phyloP scores from a whole-genome alignment of 2,329 filamentous ascomycete species.

The Hymenoscyphus occultus region DNA sequence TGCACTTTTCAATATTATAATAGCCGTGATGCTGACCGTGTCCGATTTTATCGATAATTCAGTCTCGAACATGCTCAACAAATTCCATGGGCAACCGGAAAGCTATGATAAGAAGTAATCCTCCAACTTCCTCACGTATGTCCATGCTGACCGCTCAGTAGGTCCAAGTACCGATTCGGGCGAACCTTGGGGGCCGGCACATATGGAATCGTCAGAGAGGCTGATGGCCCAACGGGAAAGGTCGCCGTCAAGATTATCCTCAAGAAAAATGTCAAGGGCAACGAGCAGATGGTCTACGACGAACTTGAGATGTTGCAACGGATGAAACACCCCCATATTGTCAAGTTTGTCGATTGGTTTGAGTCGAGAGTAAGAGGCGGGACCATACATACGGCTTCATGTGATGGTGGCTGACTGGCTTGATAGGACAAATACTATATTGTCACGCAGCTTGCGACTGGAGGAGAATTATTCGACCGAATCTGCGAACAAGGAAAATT shows the following conservation, averaged over 20 bases:
- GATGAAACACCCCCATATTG: conserved; percentile 91
- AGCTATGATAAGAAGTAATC: conserved; percentile 97
- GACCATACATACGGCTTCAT: not conserved
- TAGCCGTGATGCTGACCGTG: conserved; percentile 15
- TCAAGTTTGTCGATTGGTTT: conserved; percentile 98
- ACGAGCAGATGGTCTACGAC: conserved; percentile 98
- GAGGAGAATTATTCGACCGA: conserved; percentile 94
- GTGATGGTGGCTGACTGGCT: conserved; percentile 9
- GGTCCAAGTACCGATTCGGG: conserved; percentile 86
- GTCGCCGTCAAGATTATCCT: conserved; percentile 98
- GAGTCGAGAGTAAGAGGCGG: conserved; percentile 75
- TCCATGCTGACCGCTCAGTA: conserved; percentile 39
- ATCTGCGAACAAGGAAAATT: conserved; percentile 98
- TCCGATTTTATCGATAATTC: conserved; percentile 16
- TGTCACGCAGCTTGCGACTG: conserved; percentile 91
- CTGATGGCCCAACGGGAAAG: conserved; percentile 78
- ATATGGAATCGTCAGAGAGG: conserved; percentile 97
- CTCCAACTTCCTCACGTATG: conserved; percentile 11
- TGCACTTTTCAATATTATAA: conserved; percentile 11
- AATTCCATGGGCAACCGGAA: conserved; percentile 92
- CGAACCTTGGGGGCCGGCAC: conserved; percentile 93
- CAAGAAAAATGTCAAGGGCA: conserved; percentile 98
- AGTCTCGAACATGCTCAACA: conserved; percentile 91
- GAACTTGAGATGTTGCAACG: conserved; percentile 91
- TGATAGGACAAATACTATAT: conserved; percentile 98